These are phyloP conservation scores for Phragmites australis DNA, from an alignment of 176 grass and related monocot species.

Conservation along the genomic window DNA sequence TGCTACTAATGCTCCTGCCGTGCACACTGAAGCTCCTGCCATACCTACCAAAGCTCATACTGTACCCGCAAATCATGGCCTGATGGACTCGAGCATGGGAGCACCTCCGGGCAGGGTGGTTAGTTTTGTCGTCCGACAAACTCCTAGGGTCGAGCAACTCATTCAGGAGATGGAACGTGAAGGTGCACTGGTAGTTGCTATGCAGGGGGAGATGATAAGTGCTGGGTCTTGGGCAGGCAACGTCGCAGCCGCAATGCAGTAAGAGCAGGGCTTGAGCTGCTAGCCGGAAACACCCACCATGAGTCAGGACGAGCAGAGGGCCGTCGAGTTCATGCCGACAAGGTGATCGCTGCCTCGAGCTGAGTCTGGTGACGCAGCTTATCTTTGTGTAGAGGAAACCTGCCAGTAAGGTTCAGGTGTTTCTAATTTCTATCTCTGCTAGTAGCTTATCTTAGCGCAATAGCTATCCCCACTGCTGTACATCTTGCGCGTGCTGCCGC, in stretches of 20 bases:
- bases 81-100: background rate
- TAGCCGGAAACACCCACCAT: background rate
- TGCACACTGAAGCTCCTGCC: background rate
- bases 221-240: background rate
- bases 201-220: slow-evolving; percentile 12
- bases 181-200: slow-evolving; percentile 25
- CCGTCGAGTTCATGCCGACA: background rate
- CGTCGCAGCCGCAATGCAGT: background rate
- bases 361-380: too few species aligned
- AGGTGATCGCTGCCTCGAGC: background rate
- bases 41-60: background rate
- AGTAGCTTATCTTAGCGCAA: too few species aligned
- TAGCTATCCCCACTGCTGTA: too few species aligned
- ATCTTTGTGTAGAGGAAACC: too few species aligned
- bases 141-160: slow-evolving; percentile 5
- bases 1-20: background rate
- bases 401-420: too few species aligned
- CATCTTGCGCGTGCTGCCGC: too few species aligned
- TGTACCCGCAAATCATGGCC: background rate
- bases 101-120: background rate
- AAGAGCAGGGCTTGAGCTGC: background rate
- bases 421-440: too few species aligned
- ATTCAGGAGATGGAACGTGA: slow-evolving; percentile 24
- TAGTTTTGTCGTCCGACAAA: slow-evolving; percentile 20
- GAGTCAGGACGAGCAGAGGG: background rate